Evolutionary conservation across 257 asterid species (phyloP).

Genomic region (Nicotiana tomentosiformis): DNA sequence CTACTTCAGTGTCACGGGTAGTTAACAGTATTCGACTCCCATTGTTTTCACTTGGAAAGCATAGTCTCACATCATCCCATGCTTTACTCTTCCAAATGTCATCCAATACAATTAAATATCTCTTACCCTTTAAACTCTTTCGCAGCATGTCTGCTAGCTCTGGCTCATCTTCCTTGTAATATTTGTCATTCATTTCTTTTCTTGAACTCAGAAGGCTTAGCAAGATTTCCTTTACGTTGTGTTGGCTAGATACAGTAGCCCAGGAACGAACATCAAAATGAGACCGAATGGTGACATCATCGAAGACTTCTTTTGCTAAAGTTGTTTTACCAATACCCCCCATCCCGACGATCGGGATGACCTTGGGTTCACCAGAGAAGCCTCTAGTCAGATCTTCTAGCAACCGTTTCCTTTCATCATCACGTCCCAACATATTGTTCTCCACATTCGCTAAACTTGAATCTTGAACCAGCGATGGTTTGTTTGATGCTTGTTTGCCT

Average conservation of each 20-base stretch:
- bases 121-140: background rate
- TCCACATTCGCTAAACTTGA: background rate
- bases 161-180: background rate
- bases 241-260: background rate
- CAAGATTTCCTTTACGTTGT: background rate
- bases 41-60: slow-evolving; percentile 10
- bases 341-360: slow-evolving; percentile 13
- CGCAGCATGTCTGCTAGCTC: background rate
- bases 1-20: slow-evolving; percentile 6
- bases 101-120: slow-evolving; percentile 16
- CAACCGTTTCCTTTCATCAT: background rate
- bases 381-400: background rate
- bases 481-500: too few species aligned
- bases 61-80: background rate
- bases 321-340: slow-evolving; percentile 17
- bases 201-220: background rate
- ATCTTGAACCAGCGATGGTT: too few species aligned
- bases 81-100: slow-evolving; percentile 7
- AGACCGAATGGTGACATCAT: background rate
- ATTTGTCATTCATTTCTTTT: background rate
- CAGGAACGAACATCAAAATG: slow-evolving; percentile 14
- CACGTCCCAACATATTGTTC: background rate
- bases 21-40: slow-evolving; percentile 21
- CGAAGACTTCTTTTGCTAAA: slow-evolving; percentile 1
- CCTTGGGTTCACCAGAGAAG: background rate